Conservation (phyloP, 352 stramenopile genomes). For the Peronospora destructor region DNA sequence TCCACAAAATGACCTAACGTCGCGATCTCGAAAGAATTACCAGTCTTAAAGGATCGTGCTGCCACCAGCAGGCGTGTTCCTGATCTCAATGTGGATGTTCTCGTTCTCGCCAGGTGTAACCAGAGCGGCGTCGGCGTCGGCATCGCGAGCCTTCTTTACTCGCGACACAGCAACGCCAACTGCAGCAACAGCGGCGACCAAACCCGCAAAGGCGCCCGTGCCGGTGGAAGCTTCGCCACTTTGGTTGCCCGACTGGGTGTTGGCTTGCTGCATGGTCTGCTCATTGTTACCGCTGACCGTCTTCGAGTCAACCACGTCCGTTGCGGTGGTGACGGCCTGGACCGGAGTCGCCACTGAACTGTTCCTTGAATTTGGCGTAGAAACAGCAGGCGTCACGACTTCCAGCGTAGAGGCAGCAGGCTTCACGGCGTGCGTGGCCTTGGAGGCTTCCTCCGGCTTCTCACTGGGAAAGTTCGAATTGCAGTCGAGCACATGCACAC, state of each 20-base stretch:
- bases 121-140: conserved; percentile 18
- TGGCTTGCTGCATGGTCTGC: conserved; percentile 23
- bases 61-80: conserved; percentile 31
- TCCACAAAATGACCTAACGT: conserved; percentile 2
- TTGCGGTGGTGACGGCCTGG: conserved; percentile 6
- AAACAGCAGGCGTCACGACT: conserved; percentile 10
- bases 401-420: conserved; percentile 1
- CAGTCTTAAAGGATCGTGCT: conserved; percentile 29
- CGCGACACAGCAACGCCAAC: conserved; percentile 23
- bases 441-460: conserved; percentile 9
- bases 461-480: conserved; percentile 31
- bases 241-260: conserved; percentile 23
- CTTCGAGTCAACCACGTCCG: conserved; percentile 4
- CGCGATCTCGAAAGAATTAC: neutral
- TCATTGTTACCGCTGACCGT: conserved; percentile 16
- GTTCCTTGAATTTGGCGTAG: no score
- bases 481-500: conserved; percentile 25
- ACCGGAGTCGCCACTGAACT: no score
- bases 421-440: conserved; percentile 1
- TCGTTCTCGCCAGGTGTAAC: conserved; percentile 24
- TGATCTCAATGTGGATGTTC: conserved; percentile 38
- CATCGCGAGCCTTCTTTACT: conserved; percentile 19
- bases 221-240: neutral
- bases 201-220: conserved; percentile 4
- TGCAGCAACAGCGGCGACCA: conserved; percentile 30